Percentiles rank a stretch among this genome's conserved stretches.
phyloP scores from a whole-genome alignment of 345 rosid species.

The Acer yangbiense region DNA sequence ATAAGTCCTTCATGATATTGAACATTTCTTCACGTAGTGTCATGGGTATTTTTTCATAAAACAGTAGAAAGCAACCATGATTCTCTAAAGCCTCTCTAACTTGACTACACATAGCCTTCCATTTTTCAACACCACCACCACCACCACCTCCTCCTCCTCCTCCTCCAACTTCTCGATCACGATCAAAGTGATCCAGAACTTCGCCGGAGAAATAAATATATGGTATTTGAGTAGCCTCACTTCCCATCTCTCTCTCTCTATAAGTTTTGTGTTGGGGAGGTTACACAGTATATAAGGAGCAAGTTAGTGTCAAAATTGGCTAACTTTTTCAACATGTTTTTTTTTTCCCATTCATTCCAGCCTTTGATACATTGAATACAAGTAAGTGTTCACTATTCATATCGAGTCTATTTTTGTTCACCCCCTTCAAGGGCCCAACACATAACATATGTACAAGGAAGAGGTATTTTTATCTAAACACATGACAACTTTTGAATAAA shows the following conservation, averaged over 20 bases:
- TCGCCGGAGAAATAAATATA: constrained; percentile 27
- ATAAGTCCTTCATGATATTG: constrained; percentile 26
- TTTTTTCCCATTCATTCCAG: not conserved
- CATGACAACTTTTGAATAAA: too few relatives aligned
- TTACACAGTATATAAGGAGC: constrained; percentile 6
- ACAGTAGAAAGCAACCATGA: constrained; percentile 40
- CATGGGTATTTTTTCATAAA: constrained; percentile 14
- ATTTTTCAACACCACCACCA: not conserved
- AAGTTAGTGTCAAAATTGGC: not conserved
- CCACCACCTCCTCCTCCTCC: not conserved
- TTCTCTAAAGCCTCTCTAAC: constrained; percentile 47
- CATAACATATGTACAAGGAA: too few relatives aligned
- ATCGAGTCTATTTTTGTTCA: too few relatives aligned
- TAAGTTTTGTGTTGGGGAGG: not conserved
- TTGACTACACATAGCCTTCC: constrained; percentile 27
- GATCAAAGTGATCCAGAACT: not conserved
- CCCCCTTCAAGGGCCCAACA: too few relatives aligned
- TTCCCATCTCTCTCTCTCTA: not conserved
- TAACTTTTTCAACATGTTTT: not conserved
- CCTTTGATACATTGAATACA: too few relatives aligned
- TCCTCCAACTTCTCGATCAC: not conserved
- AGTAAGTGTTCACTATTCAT: not conserved
- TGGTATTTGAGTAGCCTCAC: constrained; percentile 26
- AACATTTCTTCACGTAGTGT: constrained; percentile 27
- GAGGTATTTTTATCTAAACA: too few relatives aligned